Conservation (phyloP, 768 basidiomycete genomes). For the Lactifluus piperatus region DNA sequence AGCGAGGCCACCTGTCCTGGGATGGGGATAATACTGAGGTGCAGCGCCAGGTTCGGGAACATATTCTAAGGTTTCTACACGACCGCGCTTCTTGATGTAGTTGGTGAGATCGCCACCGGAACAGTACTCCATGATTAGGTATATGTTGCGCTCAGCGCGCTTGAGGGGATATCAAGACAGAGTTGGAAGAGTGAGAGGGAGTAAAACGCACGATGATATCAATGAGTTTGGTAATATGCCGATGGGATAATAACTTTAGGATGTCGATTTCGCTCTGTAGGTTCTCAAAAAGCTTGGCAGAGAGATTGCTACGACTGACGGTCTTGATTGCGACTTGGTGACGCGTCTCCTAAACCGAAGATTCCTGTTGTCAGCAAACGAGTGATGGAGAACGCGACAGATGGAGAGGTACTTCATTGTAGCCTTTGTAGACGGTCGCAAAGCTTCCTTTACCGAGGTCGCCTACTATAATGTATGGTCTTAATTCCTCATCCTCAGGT, state of each 20-base stretch:
- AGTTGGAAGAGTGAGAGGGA: neutral
- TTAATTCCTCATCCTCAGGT: conserved; percentile 59
- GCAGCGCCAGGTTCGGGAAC: conserved; percentile 58
- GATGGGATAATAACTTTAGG: conserved; percentile 85
- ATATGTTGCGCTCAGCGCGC: conserved; percentile 73
- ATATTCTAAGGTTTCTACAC: conserved; percentile 83
- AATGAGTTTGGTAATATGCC: conserved; percentile 86
- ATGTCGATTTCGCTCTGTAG: conserved; percentile 98
- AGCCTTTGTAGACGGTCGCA: conserved; percentile 92
- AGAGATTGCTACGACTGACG: conserved; percentile 79
- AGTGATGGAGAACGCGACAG: neutral
- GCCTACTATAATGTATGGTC: conserved; percentile 66
- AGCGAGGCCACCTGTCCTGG: conserved; percentile 80
- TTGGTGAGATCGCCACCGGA: conserved; percentile 92
- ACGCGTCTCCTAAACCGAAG: conserved; percentile 52
- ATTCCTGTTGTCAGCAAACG: neutral
- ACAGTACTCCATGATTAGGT: conserved; percentile 97
- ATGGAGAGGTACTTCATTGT: conserved; percentile 62
- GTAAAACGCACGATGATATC: conserved; percentile 72
- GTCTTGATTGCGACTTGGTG: conserved; percentile 89
- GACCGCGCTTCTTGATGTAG: conserved; percentile 97
- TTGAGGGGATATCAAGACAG: neutral
- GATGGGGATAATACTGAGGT: conserved; percentile 85
- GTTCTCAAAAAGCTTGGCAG: conserved; percentile 90
- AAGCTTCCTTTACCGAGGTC: conserved; percentile 90